Base-by-base conservation (phyloP, 768 basidiomycete species). In the Xerocomus potaroensis region DNA sequence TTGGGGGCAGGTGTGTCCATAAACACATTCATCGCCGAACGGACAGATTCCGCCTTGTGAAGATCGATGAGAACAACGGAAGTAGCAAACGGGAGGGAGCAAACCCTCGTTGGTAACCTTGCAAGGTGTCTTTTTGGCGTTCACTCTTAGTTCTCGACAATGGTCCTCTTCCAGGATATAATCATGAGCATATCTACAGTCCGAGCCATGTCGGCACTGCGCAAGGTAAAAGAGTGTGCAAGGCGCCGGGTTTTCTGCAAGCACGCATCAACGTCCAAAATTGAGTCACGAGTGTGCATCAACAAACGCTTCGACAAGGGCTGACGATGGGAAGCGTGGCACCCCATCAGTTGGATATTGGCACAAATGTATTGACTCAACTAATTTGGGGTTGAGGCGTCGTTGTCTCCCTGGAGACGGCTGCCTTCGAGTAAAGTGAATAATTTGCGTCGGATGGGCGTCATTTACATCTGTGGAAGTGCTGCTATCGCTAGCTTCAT, bases 151-250 rank as follows among this genome's bases (percentile, higher is more conserved):
- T 60, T 78, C 73, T 43, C 67, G 60, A 48, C 75, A 77, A 48
- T 84, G 71, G 36, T 82, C 77, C 4, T 67, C 67, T 21, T 75
- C 70, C 6, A 84, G 64, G 26, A 78, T 49, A 56, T 83, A 84
- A 54, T 85, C 77, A 47, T 85, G 83, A 12, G 64, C 76, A 49
- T 78, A 84, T 64, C 74, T 78, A 60, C 83, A 85, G 21, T 74
- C 72, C 8, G 66, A 58, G 14, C 78, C 81, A 45, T 76, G 74
- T 57, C 80, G 79, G 69, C 83, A 84, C 38, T 69, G 72, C 24
- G 78, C 72, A 22, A 84, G 68, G 59, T 83, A 84, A 64, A 79
- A 83, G 41, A 81, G 64, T 15, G 81, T 83, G 59, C 83, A 84
- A 14, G 83, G 82, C 19, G 83, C 76, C 2, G 83, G 82, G 56